phyloP scores from a whole-genome alignment of 1,284 basidiomycete species.

The Porogramme epimiltina region DNA sequence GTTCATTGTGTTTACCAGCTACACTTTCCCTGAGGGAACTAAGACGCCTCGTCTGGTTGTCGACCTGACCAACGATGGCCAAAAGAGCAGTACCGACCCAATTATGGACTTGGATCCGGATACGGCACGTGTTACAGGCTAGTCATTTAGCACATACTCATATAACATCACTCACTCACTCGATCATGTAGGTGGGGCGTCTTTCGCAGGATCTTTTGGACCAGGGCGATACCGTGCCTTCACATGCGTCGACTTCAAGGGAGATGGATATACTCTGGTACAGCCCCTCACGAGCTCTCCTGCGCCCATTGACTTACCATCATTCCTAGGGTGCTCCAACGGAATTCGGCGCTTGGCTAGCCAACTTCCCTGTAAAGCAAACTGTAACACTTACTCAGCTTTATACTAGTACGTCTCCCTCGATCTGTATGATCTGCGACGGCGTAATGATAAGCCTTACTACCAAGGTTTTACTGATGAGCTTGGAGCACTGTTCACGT shows the following conservation, averaged over 20 bases:
- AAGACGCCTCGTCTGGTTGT: conserved; percentile 50
- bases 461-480: conserved; percentile 37
- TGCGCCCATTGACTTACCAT: conserved; percentile 2
- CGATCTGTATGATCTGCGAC: neutral
- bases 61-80: conserved; percentile 62
- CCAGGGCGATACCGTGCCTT: conserved; percentile 60
- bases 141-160: neutral
- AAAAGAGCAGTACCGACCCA: conserved; percentile 49
- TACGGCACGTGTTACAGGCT: conserved; percentile 46
- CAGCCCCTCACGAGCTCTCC: neutral
- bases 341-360: conserved; percentile 59
- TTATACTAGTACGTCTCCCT: conserved; percentile 39
- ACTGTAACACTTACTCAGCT: conserved; percentile 48
- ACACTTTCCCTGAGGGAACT: conserved; percentile 33
- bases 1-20: conserved; percentile 15
- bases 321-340: conserved; percentile 30
- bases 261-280: conserved; percentile 48
- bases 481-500: conserved; percentile 56
- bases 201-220: conserved; percentile 52
- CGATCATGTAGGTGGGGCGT: conserved; percentile 28
- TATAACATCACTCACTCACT: neutral
- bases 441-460: neutral
- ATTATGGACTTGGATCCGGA: conserved; percentile 45
- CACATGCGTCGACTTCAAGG: conserved; percentile 62
- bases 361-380: conserved; percentile 49